Conservation (phyloP, 768 basidiomycete genomes). For the Pleurotus citrinopileatus region DNA sequence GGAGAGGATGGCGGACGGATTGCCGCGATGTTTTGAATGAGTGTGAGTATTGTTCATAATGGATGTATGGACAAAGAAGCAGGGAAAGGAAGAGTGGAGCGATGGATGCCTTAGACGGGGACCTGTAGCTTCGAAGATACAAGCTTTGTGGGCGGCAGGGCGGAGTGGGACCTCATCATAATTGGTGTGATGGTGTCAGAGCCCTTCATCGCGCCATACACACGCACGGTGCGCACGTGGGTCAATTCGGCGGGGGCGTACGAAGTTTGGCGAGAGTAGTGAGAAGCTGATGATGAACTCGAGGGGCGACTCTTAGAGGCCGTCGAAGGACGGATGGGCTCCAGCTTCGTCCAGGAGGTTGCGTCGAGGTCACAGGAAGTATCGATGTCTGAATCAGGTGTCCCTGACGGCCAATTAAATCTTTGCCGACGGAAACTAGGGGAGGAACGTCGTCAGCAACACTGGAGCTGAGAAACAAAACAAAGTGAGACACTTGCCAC, state of each 20-base stretch:
- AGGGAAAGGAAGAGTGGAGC: background rate
- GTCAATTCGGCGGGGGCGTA: conserved; percentile 36
- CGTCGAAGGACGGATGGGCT: conserved; percentile 11
- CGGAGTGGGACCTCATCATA: conserved; percentile 2
- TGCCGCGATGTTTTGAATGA: background rate
- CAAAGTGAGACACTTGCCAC: conserved; percentile 34
- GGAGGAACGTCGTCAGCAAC: conserved; percentile 12
- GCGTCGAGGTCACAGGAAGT: conserved; percentile 12
- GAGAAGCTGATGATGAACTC: conserved; percentile 21
- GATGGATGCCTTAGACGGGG: background rate
- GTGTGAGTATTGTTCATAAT: background rate
- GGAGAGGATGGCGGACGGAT: conserved; percentile 1
- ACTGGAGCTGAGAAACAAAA: background rate
- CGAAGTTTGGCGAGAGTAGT: conserved; percentile 6
- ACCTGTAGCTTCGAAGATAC: conserved; percentile 1
- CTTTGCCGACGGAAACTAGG: conserved; percentile 63
- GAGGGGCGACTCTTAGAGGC: conserved; percentile 19
- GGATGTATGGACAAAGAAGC: background rate
- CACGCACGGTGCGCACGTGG: conserved; percentile 49
- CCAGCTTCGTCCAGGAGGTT: conserved; percentile 10
- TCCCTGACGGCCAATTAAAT: conserved; percentile 64
- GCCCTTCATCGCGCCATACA: conserved; percentile 49
- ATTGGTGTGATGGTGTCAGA: background rate
- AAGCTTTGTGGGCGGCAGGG: background rate
- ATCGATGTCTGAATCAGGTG: conserved; percentile 26